These are phyloP conservation scores for Aureococcus anophagefferens DNA, from an alignment of 108 stramenopile genomes.

Conservation along the genomic window DNA sequence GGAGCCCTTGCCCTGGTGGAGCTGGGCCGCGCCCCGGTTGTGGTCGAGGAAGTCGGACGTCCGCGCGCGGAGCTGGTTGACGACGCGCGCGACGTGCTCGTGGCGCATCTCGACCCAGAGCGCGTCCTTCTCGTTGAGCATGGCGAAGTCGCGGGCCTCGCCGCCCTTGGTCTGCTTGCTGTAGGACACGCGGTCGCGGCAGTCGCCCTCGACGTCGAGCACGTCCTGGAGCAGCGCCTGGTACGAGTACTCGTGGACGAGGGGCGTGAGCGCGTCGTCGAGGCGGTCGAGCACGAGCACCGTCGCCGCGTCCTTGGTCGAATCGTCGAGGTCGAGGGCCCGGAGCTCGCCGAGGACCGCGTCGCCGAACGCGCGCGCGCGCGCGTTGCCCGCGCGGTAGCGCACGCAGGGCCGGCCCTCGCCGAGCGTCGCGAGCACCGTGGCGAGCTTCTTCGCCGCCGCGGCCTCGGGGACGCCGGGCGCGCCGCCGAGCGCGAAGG, in stretches of 20 bases:
- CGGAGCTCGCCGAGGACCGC: slow-evolving; percentile 73
- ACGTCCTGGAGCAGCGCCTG: slow-evolving; percentile 94
- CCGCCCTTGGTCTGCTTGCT: slow-evolving; percentile 22
- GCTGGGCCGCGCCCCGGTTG: slow-evolving; percentile 38
- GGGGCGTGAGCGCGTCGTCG: slow-evolving; percentile 79
- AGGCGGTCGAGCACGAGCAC: slow-evolving; percentile 80
- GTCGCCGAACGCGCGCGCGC: slow-evolving; percentile 59
- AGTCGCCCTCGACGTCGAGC: slow-evolving; percentile 68
- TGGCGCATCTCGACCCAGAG: slow-evolving; percentile 91
- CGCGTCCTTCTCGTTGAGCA: slow-evolving; percentile 85
- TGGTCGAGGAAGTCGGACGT: slow-evolving; percentile 69
- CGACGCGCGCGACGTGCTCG: slow-evolving; percentile 87
- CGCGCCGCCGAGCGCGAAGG: slow-evolving; percentile 7
- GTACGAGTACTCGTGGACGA: slow-evolving; percentile 96
- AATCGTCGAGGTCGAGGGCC: too few species aligned
- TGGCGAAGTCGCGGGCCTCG: slow-evolving; percentile 49
- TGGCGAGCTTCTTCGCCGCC: slow-evolving; percentile 57
- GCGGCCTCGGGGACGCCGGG: slow-evolving; percentile 9
- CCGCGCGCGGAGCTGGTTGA: slow-evolving; percentile 58
- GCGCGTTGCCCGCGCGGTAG: slow-evolving; percentile 48
- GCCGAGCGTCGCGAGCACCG: slow-evolving; percentile 87
- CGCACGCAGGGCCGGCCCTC: slow-evolving; percentile 78
- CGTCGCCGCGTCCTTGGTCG: too few species aligned
- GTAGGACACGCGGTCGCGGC: slow-evolving; percentile 53
- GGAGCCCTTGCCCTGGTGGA: slow-evolving; percentile 35